Evolutionary conservation across 2,329 filamentous ascomycete species (phyloP), one percentile per base, ranked within the genome.

Genomic region (Colletotrichum tanaceti): DNA sequence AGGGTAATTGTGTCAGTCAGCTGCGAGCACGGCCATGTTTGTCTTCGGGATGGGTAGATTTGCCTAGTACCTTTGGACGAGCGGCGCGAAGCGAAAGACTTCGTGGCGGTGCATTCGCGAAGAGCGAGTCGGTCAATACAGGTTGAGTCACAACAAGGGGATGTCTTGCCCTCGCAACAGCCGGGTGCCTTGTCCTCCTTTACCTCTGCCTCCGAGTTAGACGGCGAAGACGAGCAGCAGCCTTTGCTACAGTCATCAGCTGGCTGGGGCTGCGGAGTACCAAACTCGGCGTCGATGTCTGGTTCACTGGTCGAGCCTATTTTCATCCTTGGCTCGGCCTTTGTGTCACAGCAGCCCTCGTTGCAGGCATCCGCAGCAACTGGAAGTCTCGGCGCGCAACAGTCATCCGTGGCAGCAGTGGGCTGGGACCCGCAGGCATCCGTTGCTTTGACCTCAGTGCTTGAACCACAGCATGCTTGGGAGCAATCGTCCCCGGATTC

Each of bases 91-190:
- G 67, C 70, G 9, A 70, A 66, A 35, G 24, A 61, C 14, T 62
- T 57, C 41, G 72, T 70, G 59, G 63, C 65, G 16, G 75, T 64
- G 70, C 81, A 84, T 66, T 80, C 82, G 3, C 80, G 79, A 28
- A 83, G 66, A 6, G 83, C 83, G 7, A 85, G 70, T 24, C 81
- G 80, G 53, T 82, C 79, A 58, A 85, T 75, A 70, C 82, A 84
- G 41, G 80, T 77, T 10, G 70, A 68, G 65, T 83, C 79, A 67
- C 82, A 84, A 73, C 82, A 84, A 4, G 82, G 80, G 4, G 71
- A 70, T 0, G 65, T 4, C 68, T 82, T 83, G 18, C 75, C 80
- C 46, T 79, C 76, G 72, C 84, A 86, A 75, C 84, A 85, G 52
- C 73, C 73, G 20, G 73, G 74, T 10, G 43, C 46, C 14, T 59